A percentile compares a stretch with the other conserved stretches of the same genome.
Conservation (phyloP, 352 stramenopile genomes). For the Blastocystis sp. region DNA sequence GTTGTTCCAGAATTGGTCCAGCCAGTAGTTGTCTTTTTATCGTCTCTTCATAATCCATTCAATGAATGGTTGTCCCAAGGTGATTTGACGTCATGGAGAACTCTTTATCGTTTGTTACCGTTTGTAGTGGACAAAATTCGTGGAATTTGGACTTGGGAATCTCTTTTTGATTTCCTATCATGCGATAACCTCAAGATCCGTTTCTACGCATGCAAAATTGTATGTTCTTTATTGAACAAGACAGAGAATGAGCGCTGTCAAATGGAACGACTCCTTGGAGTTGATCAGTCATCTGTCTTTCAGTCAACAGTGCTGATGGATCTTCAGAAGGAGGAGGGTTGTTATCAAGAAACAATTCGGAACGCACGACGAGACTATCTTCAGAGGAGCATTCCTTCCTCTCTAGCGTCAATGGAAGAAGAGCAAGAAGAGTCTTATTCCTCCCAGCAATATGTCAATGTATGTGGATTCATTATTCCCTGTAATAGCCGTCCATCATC, state of each 20-base stretch:
- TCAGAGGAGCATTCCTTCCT: neutral
- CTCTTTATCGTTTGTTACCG: conserved; percentile 31
- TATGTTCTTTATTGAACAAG: conserved; percentile 31
- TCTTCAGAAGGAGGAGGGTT: neutral
- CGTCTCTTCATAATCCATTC: conserved; percentile 48
- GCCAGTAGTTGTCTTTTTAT: conserved; percentile 48
- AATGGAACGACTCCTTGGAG: conserved; percentile 26
- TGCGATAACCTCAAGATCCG: conserved; percentile 27
- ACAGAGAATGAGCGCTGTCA: conserved; percentile 43
- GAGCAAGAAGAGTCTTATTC: neutral
- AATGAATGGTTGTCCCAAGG: neutral
- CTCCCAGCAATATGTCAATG: neutral
- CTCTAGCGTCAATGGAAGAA: neutral
- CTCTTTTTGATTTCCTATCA: conserved; percentile 24
- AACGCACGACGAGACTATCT: neutral
- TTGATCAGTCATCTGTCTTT: neutral
- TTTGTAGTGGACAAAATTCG: conserved; percentile 30
- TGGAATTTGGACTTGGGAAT: conserved; percentile 48
- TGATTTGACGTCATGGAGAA: conserved; percentile 10
- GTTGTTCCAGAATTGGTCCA: conserved; percentile 20
- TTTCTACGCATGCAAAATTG: conserved; percentile 45
- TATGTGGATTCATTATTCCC: conserved; percentile 39
- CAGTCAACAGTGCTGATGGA: conserved; percentile 38
- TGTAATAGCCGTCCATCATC: neutral
- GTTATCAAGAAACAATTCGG: neutral